Evolutionary conservation across 345 rosid species (phyloP), one percentile per base, ranked within the genome.

Genomic region (Melaleuca quinquenervia): DNA sequence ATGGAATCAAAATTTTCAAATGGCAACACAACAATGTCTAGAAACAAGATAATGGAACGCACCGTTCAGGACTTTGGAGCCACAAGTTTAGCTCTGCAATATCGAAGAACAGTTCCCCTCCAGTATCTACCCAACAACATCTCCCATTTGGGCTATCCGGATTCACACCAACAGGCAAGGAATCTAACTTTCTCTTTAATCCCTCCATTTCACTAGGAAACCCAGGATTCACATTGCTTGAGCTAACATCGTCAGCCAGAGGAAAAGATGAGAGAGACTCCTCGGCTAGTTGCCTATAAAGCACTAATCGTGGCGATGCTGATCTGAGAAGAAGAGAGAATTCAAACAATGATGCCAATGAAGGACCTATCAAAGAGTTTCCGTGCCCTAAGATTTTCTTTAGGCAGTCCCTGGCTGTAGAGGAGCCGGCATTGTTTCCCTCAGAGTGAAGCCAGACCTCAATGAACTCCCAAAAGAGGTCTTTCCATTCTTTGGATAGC

Each of bases 61-160:
- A 97, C 99, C 52, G 78, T 58, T 87, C 87, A 88, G 91, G 55
- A 84, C 86, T 86, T 11, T 62, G 86, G 83, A 97, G 93, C 99
- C 98, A 96, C 56, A 87, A 52, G 48, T 55, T 89, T 62, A 97
- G 88, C 75, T 97, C 99, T 45, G 91, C 89, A 84, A 91, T 93
- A 50, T 97, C 94, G 87, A 92, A 94, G 91, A 96, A 97, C 84
- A 97, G 89, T 5, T 92, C 90, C 44, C 90, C 94, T 62, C 99
- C 99, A 87, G 92, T 93, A 86, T 97, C 99, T 24, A 96, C 96
- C 99, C 99, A 97, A 89, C 99, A 97, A 82, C 99, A 97, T 85
- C 92, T 94, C 83, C 93, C 91, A 74, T 90, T 89, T 58, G 95
- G 93, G 64, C 90, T 89, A 55, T 87, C 88, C 18, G 94, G 95